Evolutionary conservation across 176 grass and related monocot species (phyloP).

Genomic region (Oryza glaberrima): DNA sequence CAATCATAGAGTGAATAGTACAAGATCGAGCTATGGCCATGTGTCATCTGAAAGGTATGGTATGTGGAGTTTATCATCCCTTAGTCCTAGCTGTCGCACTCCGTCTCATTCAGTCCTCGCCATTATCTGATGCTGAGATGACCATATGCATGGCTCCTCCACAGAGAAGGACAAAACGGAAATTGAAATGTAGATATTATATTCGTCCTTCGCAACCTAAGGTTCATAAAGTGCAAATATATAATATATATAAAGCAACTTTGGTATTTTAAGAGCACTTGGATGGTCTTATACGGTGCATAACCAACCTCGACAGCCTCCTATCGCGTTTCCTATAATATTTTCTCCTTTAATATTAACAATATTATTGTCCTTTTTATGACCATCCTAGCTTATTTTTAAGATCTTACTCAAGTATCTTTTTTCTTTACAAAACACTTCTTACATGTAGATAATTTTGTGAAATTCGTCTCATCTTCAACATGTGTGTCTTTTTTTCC

Average conservation of each 20-base stretch:
- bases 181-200: not conserved
- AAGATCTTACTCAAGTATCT: not conserved
- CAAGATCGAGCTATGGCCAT: not conserved
- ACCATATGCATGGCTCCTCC: not conserved
- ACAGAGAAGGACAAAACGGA: not conserved
- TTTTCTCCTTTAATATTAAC: no score
- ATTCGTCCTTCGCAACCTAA: not conserved
- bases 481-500: no score
- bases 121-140: slow-evolving; percentile 21
- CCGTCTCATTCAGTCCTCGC: slow-evolving; percentile 27
- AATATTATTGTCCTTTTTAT: no score
- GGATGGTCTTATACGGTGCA: no score
- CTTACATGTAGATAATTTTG: no score
- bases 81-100: slow-evolving; percentile 16
- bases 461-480: no score
- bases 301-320: no score
- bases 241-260: not conserved
- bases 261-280: no score
- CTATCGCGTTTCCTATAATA: no score
- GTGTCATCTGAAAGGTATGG: slow-evolving; percentile 35
- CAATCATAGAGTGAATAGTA: not conserved
- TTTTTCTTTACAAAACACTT: not conserved
- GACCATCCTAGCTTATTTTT: not conserved
- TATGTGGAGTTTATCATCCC: not conserved
- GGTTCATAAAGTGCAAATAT: not conserved